Evolutionary conservation across 2,329 filamentous ascomycete species (phyloP), one percentile per base, ranked within the genome.

Genomic region (Talaromyces verruculosus): DNA sequence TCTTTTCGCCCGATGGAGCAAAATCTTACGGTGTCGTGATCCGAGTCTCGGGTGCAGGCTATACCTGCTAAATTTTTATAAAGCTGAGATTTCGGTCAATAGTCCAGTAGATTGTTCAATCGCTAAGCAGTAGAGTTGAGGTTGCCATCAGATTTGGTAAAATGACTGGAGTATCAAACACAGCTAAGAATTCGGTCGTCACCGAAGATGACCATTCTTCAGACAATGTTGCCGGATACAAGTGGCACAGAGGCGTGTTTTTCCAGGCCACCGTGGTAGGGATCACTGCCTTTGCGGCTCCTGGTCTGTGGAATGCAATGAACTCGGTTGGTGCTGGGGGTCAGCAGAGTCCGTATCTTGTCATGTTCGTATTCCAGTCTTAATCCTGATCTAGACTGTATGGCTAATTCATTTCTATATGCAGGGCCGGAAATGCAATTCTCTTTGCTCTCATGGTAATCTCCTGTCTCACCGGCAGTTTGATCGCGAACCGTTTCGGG

Each of bases 391-490:
- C 5, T 7, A 41, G 15, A 41, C 15, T 41, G 39, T 41, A 41
- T 41, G 15, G 17, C 43, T 47, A 6, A 47, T 3, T 22, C 2
- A 25, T 3, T 30, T 47, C 22, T 61, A 4, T 49, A 10, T 45
- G 1, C 25, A 53, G 60, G 45, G 60, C 45, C 4, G 60, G 28
- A 13, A 62, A 53, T n/a, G 28, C 60, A 13, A 47, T 62, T 7
- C 45, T 62, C 0, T 47, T 17, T 33, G 45, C 45, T 62, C 28
- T 53, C n/a, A 62, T 62, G 60, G 30, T 39, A 17, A 15, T 62
- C n/a, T 51, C 45, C 15, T 62, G 45, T 19, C 8, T 25, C 33
- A 19, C 22, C 3, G 45, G 60, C 11, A 62, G 60, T 25, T 11
- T 62, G 5, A 17, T 62, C 25, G 45, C 60, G 17, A 53, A 62